Percentiles rank a stretch among this genome's conserved stretches.
Evolutionary conservation across 108 stramenopile genomes (phyloP).

Genomic region (Cylindrotheca closterium): DNA sequence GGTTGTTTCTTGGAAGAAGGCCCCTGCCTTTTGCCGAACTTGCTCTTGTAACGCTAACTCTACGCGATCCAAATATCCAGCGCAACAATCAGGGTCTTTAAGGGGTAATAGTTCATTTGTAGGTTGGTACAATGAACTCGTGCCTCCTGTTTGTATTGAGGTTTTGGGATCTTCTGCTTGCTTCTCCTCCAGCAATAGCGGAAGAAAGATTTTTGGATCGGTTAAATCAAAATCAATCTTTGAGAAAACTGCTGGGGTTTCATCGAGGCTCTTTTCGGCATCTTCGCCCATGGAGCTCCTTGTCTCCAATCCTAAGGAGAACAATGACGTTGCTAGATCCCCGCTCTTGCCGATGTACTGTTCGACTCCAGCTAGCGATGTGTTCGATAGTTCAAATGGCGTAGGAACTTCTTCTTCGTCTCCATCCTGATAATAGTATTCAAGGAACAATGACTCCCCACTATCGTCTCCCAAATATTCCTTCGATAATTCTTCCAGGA

Average conservation of each 20-base stretch:
- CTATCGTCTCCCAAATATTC: slow-evolving; percentile 45
- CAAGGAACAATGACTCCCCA: slow-evolving; percentile 30
- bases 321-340: slow-evolving; percentile 37
- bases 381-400: slow-evolving; percentile 34
- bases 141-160: neutral
- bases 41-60: slow-evolving; percentile 81
- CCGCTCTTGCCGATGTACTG: slow-evolving; percentile 42
- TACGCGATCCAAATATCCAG: slow-evolving; percentile 70
- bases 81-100: slow-evolving; percentile 64
- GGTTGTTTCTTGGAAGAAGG: slow-evolving; percentile 88
- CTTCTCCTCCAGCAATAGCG: slow-evolving; percentile 53
- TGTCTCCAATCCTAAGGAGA: slow-evolving; percentile 23
- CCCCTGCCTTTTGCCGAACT: slow-evolving; percentile 67
- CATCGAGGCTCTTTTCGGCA: slow-evolving; percentile 20
- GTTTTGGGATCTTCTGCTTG: slow-evolving; percentile 22
- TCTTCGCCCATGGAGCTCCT: slow-evolving; percentile 12
- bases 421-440: slow-evolving; percentile 40
- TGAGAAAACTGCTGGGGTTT: slow-evolving; percentile 70
- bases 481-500: slow-evolving; percentile 42
- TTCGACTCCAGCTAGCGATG: slow-evolving; percentile 29
- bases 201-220: slow-evolving; percentile 72
- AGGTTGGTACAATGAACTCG: slow-evolving; percentile 33
- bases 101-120: slow-evolving; percentile 55
- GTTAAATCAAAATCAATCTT: slow-evolving; percentile 76
- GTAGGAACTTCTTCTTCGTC: slow-evolving; percentile 21